phyloP scores from a whole-genome alignment of 495 filamentous ascomycete genomes.

The Hapsidospora chrysogenum region DNA sequence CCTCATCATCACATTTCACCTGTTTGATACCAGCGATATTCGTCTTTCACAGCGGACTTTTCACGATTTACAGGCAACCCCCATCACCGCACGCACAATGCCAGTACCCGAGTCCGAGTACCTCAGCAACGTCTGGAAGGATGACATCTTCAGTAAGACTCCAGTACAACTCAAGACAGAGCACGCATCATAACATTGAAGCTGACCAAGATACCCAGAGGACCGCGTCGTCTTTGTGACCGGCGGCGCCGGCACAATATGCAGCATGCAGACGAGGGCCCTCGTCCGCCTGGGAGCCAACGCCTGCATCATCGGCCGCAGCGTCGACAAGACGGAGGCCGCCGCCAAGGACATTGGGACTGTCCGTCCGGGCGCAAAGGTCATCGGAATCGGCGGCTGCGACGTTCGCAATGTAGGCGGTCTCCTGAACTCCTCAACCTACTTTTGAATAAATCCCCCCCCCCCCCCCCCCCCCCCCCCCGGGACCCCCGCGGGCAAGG shows the following conservation, averaged over 20 bases:
- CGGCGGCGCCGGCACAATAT: conserved; percentile 85
- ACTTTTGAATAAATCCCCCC: conserved; percentile 4
- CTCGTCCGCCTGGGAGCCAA: conserved; percentile 83
- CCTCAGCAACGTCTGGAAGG: conserved; percentile 65
- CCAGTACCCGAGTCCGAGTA: conserved; percentile 54
- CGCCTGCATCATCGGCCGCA: conserved; percentile 85
- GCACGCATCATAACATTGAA: no score
- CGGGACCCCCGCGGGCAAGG: no score
- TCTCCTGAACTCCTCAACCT: no score
- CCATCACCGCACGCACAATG: no score
- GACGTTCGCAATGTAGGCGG: conserved; percentile 52
- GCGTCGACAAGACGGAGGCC: conserved; percentile 70
- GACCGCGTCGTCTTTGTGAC: conserved; percentile 93
- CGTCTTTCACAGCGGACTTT: no score
- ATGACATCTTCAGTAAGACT: conserved; percentile 61
- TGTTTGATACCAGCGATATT: no score
- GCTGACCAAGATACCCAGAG: no score
- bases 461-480: no score
- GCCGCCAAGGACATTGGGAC: conserved; percentile 69
- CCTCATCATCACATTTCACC: no score
- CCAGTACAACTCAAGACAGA: neutral
- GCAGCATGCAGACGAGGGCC: conserved; percentile 81
- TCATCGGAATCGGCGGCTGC: conserved; percentile 67
- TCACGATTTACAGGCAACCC: no score
- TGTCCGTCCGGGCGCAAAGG: conserved; percentile 57